phyloP scores from a whole-genome alignment of 2,329 filamentous ascomycete species.

The Alternaria gansuensis region DNA sequence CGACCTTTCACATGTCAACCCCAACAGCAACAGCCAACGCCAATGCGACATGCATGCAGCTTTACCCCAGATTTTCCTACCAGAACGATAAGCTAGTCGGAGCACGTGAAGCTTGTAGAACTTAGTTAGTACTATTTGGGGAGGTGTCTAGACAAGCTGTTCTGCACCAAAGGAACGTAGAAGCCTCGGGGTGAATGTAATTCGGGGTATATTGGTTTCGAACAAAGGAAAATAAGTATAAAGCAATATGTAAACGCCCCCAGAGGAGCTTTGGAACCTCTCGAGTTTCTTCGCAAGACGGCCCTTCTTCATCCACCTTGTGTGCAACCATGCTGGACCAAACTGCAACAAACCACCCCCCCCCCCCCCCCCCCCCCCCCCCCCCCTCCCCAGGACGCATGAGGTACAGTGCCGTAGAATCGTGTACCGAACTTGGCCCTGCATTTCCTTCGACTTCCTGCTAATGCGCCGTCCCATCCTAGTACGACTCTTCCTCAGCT shows the following conservation, averaged over 20 bases:
- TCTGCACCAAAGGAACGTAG: neutral
- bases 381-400: conserved; percentile 23
- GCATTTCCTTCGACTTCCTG: conserved; percentile 25
- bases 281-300: neutral
- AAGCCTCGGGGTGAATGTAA: conserved; percentile 5
- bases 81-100: conserved; percentile 10
- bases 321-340: conserved; percentile 15
- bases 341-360: conserved; percentile 7
- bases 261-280: conserved; percentile 5
- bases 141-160: neutral
- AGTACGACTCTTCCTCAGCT: conserved; percentile 68
- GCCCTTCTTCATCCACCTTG: conserved; percentile 11
- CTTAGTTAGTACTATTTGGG: neutral
- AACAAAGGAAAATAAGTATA: conserved; percentile 45
- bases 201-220: conserved; percentile 15
- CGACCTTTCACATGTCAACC: conserved; percentile 7
- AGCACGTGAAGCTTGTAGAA: neutral
- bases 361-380: conserved; percentile 14
- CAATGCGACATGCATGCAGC: conserved; percentile 19
- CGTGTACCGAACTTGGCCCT: conserved; percentile 32
- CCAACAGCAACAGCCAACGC: conserved; percentile 13
- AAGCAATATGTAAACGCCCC: conserved; percentile 35
- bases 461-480: conserved; percentile 22
- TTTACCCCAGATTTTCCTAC: conserved; percentile 28
- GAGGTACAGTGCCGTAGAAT: conserved; percentile 34